Conservation (phyloP, 208 protist species). For the Lotmaria passim region DNA sequence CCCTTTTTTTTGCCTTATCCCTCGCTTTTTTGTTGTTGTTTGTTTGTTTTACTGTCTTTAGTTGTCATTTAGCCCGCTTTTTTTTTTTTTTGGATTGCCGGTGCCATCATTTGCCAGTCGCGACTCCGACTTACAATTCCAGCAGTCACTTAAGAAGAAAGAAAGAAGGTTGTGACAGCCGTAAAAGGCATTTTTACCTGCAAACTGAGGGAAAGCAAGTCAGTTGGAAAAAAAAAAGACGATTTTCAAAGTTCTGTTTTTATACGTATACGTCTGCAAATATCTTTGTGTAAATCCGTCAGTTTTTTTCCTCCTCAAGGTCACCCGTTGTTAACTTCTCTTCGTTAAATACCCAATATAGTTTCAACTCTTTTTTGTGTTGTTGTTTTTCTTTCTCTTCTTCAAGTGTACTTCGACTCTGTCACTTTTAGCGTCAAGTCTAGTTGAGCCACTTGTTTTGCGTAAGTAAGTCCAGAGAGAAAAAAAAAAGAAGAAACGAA, state of each 20-base stretch:
- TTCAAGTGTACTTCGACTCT: slow-evolving; percentile 1
- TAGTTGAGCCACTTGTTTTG: no score
- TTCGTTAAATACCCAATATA: background rate
- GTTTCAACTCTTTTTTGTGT: background rate
- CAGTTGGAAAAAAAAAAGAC: background rate
- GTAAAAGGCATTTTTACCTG: no score
- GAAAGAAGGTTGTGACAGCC: no score
- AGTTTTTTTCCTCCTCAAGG: background rate
- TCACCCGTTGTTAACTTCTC: background rate
- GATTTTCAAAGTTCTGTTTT: background rate
- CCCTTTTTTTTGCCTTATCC: background rate
- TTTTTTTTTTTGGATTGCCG: slow-evolving; percentile 10
- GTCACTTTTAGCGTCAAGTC: no score
- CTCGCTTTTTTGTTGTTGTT: background rate
- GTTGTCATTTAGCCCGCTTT: background rate
- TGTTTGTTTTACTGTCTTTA: background rate
- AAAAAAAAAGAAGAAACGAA: no score
- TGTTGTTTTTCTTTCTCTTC: slow-evolving; percentile 1
- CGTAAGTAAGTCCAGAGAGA: no score
- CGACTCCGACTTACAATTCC: no score
- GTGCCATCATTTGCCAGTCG: no score
- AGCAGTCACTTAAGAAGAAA: no score
- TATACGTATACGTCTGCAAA: no score
- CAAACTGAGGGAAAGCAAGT: no score
- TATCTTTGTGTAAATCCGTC: background rate